phyloP scores from a whole-genome alignment of 1,284 basidiomycete species.

The Ustanciosporium gigantosporum region DNA sequence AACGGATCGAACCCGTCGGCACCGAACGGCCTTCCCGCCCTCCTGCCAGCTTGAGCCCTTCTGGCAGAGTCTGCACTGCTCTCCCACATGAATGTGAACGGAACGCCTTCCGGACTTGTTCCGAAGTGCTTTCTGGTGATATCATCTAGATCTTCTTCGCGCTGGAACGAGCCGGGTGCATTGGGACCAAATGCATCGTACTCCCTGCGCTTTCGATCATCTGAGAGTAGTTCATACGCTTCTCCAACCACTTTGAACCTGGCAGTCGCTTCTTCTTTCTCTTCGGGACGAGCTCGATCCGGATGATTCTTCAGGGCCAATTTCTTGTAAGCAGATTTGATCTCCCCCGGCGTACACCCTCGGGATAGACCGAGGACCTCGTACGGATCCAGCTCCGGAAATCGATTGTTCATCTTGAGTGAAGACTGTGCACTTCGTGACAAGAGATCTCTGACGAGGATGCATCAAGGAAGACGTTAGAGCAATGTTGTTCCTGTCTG shows the following conservation, averaged over 20 bases:
- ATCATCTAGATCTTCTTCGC: constrained; percentile 17
- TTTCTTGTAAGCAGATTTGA: constrained; percentile 53
- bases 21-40: constrained; percentile 38
- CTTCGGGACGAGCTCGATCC: constrained; percentile 41
- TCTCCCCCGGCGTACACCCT: constrained; percentile 36
- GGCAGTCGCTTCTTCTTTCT: constrained; percentile 48
- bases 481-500: no score
- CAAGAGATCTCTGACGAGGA: no score
- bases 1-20: constrained; percentile 50
- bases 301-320: constrained; percentile 52
- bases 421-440: no score
- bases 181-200: constrained; percentile 37
- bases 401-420: constrained; percentile 12
- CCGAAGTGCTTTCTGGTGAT: constrained; percentile 31
- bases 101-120: constrained; percentile 40
- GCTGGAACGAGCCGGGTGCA: neutral
- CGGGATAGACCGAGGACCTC: constrained; percentile 43
- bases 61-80: constrained; percentile 53
- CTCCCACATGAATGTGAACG: constrained; percentile 54
- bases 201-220: constrained; percentile 40
- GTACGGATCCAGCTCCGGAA: constrained; percentile 42
- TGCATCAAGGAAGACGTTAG: no score
- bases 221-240: constrained; percentile 54
- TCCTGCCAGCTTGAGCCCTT: constrained; percentile 35
- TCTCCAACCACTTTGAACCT: constrained; percentile 52